Percentiles rank a stretch among this genome's conserved stretches.
These are phyloP conservation scores for Fraxinus ornus DNA, from an alignment of 305 asterid species.

Conservation along the genomic window DNA sequence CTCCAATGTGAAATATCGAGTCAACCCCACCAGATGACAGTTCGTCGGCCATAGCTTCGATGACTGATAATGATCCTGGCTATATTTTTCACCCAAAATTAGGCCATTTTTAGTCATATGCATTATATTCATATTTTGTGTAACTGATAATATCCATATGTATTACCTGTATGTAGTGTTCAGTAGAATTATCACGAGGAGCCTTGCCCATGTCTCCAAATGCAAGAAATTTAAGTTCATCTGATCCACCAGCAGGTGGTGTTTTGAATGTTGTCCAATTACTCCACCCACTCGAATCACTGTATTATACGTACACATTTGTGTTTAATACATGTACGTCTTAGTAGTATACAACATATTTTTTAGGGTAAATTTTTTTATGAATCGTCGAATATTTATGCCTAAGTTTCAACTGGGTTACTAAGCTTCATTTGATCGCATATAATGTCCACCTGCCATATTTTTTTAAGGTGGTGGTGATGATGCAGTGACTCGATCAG, in stretches of 20 bases:
- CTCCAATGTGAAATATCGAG: conserved; percentile 85
- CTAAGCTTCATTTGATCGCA: neutral
- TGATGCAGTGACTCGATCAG: neutral
- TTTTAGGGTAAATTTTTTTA: neutral
- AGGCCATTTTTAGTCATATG: neutral
- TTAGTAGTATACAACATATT: neutral
- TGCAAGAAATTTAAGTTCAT: conserved; percentile 58
- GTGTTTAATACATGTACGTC: neutral
- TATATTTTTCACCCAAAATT: conserved; percentile 13
- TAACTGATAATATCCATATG: neutral
- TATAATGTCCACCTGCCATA: neutral
- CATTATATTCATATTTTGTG: neutral
- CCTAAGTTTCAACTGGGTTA: neutral
- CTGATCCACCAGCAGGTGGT: conserved; percentile 66
- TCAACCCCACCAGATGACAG: conserved; percentile 49
- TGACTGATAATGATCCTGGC: conserved; percentile 79
- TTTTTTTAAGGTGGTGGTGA: neutral
- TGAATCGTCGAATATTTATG: neutral
- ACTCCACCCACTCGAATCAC: conserved; percentile 81
- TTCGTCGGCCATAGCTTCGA: conserved; percentile 54
- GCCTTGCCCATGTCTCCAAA: conserved; percentile 95
- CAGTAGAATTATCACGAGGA: conserved; percentile 68
- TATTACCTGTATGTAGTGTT: conserved; percentile 77
- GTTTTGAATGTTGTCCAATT: conserved; percentile 48
- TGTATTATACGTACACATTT: conserved; percentile 14